These are phyloP conservation scores for Calycina marina DNA, from an alignment of 2,329 filamentous ascomycete genomes.

Conservation along the genomic window DNA sequence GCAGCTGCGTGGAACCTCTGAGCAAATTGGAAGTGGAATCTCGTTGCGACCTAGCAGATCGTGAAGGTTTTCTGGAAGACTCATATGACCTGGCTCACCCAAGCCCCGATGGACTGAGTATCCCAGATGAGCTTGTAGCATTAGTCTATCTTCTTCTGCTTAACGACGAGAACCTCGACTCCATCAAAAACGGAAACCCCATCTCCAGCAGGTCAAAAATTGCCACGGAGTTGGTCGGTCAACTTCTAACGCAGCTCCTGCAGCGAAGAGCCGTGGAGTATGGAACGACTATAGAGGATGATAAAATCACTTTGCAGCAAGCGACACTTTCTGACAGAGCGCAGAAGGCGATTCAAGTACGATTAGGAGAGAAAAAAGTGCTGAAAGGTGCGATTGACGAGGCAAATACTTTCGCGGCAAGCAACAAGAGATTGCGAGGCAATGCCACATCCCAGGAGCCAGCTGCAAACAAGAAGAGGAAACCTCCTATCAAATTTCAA, in stretches of 20 bases:
- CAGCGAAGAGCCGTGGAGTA: slow-evolving; percentile 32
- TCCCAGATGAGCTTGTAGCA: slow-evolving; percentile 23
- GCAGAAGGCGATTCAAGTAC: slow-evolving; percentile 43
- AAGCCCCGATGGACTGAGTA: slow-evolving; percentile 14
- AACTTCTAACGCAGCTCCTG: slow-evolving; percentile 26
- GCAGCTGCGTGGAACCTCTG: slow-evolving; percentile 12
- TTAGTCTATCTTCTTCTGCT: slow-evolving; percentile 31
- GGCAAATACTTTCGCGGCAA: slow-evolving; percentile 18
- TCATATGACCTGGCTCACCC: slow-evolving; percentile 38
- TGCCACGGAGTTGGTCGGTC: slow-evolving; percentile 25
- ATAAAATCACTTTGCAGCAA: slow-evolving; percentile 26
- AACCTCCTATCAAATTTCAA: slow-evolving; percentile 10
- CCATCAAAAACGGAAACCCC: slow-evolving; percentile 20
- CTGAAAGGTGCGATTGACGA: slow-evolving; percentile 31
- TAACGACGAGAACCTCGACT: slow-evolving; percentile 24
- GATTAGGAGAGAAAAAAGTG: slow-evolving; percentile 49
- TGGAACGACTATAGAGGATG: slow-evolving; percentile 35
- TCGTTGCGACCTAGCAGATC: slow-evolving; percentile 29
- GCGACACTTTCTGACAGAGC: slow-evolving; percentile 21
- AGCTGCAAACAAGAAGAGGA: slow-evolving; percentile 7
- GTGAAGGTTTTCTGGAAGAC: slow-evolving; percentile 44
- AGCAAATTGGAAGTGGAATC: slow-evolving; percentile 14
- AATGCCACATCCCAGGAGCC: not conserved
- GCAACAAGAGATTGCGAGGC: slow-evolving; percentile 23
- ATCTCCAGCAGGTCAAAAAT: slow-evolving; percentile 27